Percentiles rank a stretch among this genome's conserved stretches.
phyloP scores from a whole-genome alignment of 2,329 filamentous ascomycete genomes.

The Botryotinia convoluta region DNA sequence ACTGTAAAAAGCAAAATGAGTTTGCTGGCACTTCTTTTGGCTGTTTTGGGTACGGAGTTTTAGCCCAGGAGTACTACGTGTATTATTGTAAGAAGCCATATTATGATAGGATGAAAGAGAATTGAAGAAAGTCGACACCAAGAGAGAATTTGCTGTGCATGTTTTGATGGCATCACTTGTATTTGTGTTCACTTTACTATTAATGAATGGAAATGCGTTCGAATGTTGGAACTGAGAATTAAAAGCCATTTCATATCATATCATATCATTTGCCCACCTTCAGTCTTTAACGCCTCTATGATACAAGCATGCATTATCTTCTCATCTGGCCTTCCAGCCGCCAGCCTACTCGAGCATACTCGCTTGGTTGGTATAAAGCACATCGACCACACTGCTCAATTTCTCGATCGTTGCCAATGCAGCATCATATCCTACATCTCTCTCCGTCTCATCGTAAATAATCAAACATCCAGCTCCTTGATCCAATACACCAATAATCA shows the following conservation, averaged over 20 bases:
- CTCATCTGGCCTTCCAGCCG: slow-evolving; percentile 9
- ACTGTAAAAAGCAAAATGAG: not conserved
- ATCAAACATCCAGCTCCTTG: slow-evolving; percentile 97
- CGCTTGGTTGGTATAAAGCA: slow-evolving; percentile 96
- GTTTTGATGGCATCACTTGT: not conserved
- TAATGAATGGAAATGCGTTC: not conserved
- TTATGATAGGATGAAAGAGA: not conserved
- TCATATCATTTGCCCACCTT: slow-evolving; percentile 14
- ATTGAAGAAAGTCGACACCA: not conserved
- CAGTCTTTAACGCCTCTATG: slow-evolving; percentile 32
- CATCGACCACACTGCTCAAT: slow-evolving; percentile 94
- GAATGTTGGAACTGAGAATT: not conserved
- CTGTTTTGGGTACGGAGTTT: not conserved
- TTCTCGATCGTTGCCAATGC: slow-evolving; percentile 95
- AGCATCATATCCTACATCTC: slow-evolving; percentile 91
- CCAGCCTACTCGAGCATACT: slow-evolving; percentile 77
- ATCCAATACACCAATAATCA: slow-evolving; percentile 95
- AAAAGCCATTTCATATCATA: slow-evolving; percentile 14
- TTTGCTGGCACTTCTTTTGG: not conserved
- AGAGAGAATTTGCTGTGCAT: not conserved
- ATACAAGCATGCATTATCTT: slow-evolving; percentile 32
- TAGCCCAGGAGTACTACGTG: not conserved
- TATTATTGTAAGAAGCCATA: not conserved
- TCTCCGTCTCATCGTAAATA: slow-evolving; percentile 91
- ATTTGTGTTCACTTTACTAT: not conserved